A percentile compares a stretch with the other conserved stretches of the same genome.
phyloP scores from a whole-genome alignment of 2,329 filamentous ascomycete species.

The Colletotrichum tofieldiae region DNA sequence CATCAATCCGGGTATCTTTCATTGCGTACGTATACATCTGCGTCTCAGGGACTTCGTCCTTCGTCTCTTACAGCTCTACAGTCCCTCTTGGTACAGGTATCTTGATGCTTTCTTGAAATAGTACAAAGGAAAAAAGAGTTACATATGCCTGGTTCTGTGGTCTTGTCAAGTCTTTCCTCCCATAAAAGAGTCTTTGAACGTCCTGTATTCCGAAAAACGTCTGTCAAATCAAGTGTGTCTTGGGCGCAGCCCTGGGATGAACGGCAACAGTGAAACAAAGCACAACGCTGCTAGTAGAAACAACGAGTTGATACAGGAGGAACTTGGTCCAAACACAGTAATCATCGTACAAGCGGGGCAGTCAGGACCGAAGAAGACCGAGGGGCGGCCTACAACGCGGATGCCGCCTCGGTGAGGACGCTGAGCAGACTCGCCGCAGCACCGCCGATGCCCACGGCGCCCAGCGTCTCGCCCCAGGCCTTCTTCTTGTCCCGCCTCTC shows the following conservation, averaged over 20 bases:
- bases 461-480: slow-evolving; percentile 68
- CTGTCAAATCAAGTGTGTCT: slow-evolving; percentile 13
- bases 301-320: slow-evolving; percentile 12
- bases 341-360: neutral
- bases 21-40: slow-evolving; percentile 18
- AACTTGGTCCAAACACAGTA: neutral
- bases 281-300: neutral
- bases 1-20: slow-evolving; percentile 40
- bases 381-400: slow-evolving; percentile 45
- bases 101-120: slow-evolving; percentile 2
- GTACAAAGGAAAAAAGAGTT: neutral
- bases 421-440: slow-evolving; percentile 72
- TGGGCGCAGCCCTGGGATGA: slow-evolving; percentile 31
- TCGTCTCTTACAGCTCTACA: slow-evolving; percentile 4
- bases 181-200: neutral
- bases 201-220: slow-evolving; percentile 27
- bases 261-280: neutral
- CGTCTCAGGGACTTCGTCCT: neutral
- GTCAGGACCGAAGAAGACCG: neutral
- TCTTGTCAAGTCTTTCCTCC: neutral
- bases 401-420: slow-evolving; percentile 71
- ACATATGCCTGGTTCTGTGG: neutral
- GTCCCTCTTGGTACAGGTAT: slow-evolving; percentile 24
- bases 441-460: slow-evolving; percentile 73
- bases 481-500: slow-evolving; percentile 59